Evolutionary conservation across 352 stramenopile species (phyloP), one percentile per base, ranked within the genome.

Genomic region (Globisporangium sylvaticum): DNA sequence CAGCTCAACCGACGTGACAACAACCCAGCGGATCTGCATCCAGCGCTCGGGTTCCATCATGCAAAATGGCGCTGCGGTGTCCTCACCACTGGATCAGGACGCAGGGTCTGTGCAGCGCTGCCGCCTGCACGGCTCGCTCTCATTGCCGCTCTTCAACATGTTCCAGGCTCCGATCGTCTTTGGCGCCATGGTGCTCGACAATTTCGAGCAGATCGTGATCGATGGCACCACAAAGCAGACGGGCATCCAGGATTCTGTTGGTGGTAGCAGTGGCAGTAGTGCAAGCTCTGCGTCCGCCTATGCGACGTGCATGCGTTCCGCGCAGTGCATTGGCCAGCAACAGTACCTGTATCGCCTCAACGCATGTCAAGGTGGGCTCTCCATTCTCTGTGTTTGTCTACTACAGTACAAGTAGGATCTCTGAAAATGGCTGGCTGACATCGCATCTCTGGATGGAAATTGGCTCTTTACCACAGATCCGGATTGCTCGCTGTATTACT

Each of bases 101-200:
- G 68, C 66, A 10, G 73, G 74, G 12, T 66, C 78, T 0, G 70
- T 77, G 20, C 77, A 83, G 44, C 76, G 81, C 12, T 84, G 88
- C 53, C 70, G 81, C 32, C 57, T 90, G 46, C 78, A 90, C 34
- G 75, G 79, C 22, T 78, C 72, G 0, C 73, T 78, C 10, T 67
- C 76, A 15, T 72, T 89, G 4, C 72, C 72, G n/a, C 72, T 91
- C 12, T 89, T 80, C 69, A 92, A 89, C 67, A 92, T 92, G 83
- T 68, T 83, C 31, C 75, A 90, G 32, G 67, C 75, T 7, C 81
- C 83, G 0, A 75, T 92, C n/a, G 71, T 83, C 60, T 84, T 92
- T 55, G 83, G 83, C 14, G 53, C 66, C 6, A 90, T 89, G 80
- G 80, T 79, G 7, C 69, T 92, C 14, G 58, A 78, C 29, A 56